A percentile compares a stretch with the other conserved stretches of the same genome.
Conservation (phyloP, 768 basidiomycete genomes). For the Neoboletus magnificus region DNA sequence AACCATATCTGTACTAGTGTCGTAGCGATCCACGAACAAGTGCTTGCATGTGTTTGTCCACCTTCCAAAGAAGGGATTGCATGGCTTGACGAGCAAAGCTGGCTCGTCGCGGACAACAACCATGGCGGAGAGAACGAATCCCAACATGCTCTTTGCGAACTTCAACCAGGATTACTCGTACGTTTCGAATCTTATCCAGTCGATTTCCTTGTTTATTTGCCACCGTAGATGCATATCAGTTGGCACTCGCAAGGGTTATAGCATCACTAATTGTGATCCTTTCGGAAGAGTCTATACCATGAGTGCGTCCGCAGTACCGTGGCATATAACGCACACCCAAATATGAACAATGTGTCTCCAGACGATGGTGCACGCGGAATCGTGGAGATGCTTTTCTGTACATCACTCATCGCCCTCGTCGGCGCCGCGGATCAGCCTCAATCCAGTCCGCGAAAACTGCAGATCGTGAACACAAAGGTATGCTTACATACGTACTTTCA, state of each 20-base stretch:
- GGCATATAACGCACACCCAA: neutral
- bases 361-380: slow-evolving; percentile 94
- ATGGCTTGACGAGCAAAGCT: neutral
- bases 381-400: slow-evolving; percentile 99
- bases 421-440: slow-evolving; percentile 92
- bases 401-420: slow-evolving; percentile 93
- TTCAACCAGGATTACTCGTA: slow-evolving; percentile 99
- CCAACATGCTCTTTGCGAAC: slow-evolving; percentile 79
- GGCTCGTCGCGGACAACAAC: slow-evolving; percentile 8
- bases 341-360: slow-evolving; percentile 25
- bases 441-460: slow-evolving; percentile 87
- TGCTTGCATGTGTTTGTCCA: slow-evolving; percentile 17
- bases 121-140: slow-evolving; percentile 40
- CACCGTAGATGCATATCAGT: slow-evolving; percentile 78
- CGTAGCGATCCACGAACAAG: neutral
- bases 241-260: slow-evolving; percentile 93
- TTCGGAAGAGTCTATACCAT: slow-evolving; percentile 94
- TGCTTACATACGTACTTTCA: slow-evolving; percentile 13
- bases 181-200: slow-evolving; percentile 19
- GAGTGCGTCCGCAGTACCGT: slow-evolving; percentile 57
- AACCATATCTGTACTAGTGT: neutral
- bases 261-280: slow-evolving; percentile 97
- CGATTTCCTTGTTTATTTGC: neutral
- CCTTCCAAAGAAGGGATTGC: slow-evolving; percentile 8
- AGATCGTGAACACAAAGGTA: slow-evolving; percentile 99